Evolutionary conservation across 2,329 filamentous ascomycete species (phyloP).

Genomic region (Trematosphaeria pertusa): DNA sequence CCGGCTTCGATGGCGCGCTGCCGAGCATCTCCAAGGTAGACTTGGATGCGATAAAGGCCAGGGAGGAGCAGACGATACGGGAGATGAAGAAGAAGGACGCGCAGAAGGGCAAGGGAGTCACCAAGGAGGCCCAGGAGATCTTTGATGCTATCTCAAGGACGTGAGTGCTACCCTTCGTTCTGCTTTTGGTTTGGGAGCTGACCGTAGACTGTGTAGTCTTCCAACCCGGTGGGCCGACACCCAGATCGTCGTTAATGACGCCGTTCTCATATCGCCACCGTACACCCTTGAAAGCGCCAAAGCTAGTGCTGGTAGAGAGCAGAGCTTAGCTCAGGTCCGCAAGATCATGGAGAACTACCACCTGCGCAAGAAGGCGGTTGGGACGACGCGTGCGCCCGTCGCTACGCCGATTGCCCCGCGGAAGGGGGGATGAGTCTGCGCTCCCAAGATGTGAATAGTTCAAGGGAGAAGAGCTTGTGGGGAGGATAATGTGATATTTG

Average conservation of each 20-base stretch:
- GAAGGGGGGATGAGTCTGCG: slow-evolving; percentile 40
- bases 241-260: slow-evolving; percentile 67
- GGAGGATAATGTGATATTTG: slow-evolving; percentile 4
- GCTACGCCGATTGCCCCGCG: slow-evolving; percentile 40
- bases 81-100: slow-evolving; percentile 64
- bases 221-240: slow-evolving; percentile 66
- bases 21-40: slow-evolving; percentile 61
- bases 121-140: slow-evolving; percentile 66
- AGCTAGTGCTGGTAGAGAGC: slow-evolving; percentile 51
- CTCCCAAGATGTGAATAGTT: no score
- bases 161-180: slow-evolving; percentile 41
- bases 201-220: slow-evolving; percentile 41
- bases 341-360: slow-evolving; percentile 56
- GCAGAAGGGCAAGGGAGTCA: slow-evolving; percentile 67
- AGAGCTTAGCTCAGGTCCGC: slow-evolving; percentile 51
- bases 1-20: slow-evolving; percentile 53
- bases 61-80: slow-evolving; percentile 63
- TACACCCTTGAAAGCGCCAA: slow-evolving; percentile 64
- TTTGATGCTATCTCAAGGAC: slow-evolving; percentile 68
- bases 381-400: slow-evolving; percentile 30
- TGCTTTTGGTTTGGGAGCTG: background rate
- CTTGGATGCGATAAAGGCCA: slow-evolving; percentile 59
- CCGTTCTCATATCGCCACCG: slow-evolving; percentile 64
- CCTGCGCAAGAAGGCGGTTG: slow-evolving; percentile 48
- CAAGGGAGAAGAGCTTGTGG: slow-evolving; percentile 15